A percentile compares a stretch with the other conserved stretches of the same genome.
phyloP scores from a whole-genome alignment of 2,329 filamentous ascomycete genomes.

The Fusarium ambrosium region DNA sequence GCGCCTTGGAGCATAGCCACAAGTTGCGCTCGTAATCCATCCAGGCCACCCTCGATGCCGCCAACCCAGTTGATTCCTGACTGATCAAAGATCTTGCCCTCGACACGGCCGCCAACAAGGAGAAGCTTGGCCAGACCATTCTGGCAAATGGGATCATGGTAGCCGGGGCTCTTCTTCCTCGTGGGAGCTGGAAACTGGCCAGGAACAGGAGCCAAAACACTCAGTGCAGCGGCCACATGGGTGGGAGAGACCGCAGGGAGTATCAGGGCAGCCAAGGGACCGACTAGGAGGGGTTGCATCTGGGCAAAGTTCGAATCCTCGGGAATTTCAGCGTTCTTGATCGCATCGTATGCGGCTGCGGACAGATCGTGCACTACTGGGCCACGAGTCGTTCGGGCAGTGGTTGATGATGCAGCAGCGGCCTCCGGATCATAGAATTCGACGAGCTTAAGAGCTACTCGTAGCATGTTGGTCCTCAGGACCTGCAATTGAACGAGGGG shows the following conservation, averaged over 20 bases:
- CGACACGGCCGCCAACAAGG: conserved; percentile 87
- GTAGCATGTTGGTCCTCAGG: conserved; percentile 90
- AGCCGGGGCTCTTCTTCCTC: conserved; percentile 81
- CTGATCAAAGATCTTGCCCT: conserved; percentile 85
- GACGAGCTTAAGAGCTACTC: conserved; percentile 84
- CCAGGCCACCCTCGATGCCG: conserved; percentile 83
- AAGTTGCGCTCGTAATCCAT: conserved; percentile 84
- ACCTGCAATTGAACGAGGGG: conserved; percentile 81
- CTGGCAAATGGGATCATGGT: conserved; percentile 84
- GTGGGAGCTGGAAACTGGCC: conserved; percentile 83
- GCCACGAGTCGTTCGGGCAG: conserved; percentile 48
- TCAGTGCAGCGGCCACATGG: conserved; percentile 85
- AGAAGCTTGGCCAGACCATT: conserved; percentile 87
- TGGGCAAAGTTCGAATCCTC: conserved; percentile 63
- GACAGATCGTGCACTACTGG: conserved; percentile 67
- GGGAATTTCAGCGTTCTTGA: conserved; percentile 55
- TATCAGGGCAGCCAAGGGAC: conserved; percentile 83
- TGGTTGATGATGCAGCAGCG: conserved; percentile 51
- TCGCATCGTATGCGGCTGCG: conserved; percentile 63
- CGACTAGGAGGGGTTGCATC: conserved; percentile 82
- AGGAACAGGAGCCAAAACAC: conserved; percentile 79
- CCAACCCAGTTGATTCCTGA: conserved; percentile 76
- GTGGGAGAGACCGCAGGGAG: conserved; percentile 87
- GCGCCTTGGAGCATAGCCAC: conserved; percentile 84
- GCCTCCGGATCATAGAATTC: conserved; percentile 79